Evolutionary conservation across 2,329 filamentous ascomycete genomes (phyloP).

Genomic region (Cladosporium sp.): DNA sequence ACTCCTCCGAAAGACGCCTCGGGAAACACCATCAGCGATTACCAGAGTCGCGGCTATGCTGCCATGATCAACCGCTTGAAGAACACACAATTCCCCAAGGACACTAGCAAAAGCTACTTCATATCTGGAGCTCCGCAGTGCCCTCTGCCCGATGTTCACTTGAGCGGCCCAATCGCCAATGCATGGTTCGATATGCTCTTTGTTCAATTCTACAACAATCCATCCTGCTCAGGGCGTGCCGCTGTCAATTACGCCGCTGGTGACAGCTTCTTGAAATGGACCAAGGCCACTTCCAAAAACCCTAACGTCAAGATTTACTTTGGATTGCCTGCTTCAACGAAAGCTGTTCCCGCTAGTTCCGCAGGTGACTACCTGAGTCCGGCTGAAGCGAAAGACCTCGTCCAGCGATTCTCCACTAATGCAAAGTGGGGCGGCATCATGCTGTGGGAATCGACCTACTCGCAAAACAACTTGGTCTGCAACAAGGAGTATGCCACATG

Average conservation of each 20-base stretch:
- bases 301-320: conserved; percentile 49
- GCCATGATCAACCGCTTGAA: conserved; percentile 47
- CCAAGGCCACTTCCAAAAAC: conserved; percentile 31
- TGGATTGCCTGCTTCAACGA: conserved; percentile 39
- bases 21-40: conserved; percentile 24
- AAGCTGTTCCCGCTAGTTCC: conserved; percentile 25
- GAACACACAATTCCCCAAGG: conserved; percentile 32
- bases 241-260: conserved; percentile 28
- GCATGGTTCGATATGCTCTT: conserved; percentile 43
- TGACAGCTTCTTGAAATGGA: conserved; percentile 48
- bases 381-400: conserved; percentile 40
- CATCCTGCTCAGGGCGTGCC: conserved; percentile 44
- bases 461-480: conserved; percentile 42
- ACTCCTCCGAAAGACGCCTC: conserved; percentile 31
- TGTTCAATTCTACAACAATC: conserved; percentile 45
- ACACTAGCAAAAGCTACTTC: conserved; percentile 39
- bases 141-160: conserved; percentile 42
- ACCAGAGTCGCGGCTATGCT: conserved; percentile 33
- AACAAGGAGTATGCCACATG: conserved; percentile 42
- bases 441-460: conserved; percentile 54
- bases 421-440: conserved; percentile 54
- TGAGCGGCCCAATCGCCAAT: conserved; percentile 33
- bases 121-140: conserved; percentile 48
- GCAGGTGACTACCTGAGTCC: conserved; percentile 44
- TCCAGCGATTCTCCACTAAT: conserved; percentile 39